Evolutionary conservation across 192 early-diverging fungal species (phyloP).

Genomic region (Funneliformis mosseae): DNA sequence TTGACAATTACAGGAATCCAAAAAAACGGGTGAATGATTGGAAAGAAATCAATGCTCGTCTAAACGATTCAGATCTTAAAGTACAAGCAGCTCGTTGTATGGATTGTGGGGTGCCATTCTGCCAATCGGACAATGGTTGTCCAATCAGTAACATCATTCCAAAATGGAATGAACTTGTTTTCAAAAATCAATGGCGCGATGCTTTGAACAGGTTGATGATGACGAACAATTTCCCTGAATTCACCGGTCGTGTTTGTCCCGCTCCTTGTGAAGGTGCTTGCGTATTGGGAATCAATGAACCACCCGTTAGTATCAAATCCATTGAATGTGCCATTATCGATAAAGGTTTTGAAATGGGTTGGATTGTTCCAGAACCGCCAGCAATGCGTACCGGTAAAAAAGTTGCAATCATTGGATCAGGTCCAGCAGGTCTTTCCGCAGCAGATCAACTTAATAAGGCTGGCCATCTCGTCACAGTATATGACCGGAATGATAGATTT

Average conservation of each 20-base stretch:
- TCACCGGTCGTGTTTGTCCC: constrained; percentile 98
- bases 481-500: constrained; percentile 94
- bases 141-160: constrained; percentile 99
- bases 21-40: constrained; percentile 83
- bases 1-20: constrained; percentile 86
- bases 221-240: constrained; percentile 99
- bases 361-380: constrained; percentile 91
- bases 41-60: constrained; percentile 92
- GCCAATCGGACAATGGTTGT: constrained; percentile 96
- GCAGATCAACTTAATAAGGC: constrained; percentile 98
- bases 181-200: constrained; percentile 94
- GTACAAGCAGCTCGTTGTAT: constrained; percentile 97
- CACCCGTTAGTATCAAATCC: constrained; percentile 93
- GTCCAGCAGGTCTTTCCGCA: constrained; percentile 92
- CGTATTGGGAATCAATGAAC: constrained; percentile 91
- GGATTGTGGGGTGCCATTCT: constrained; percentile 98
- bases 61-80: constrained; percentile 78
- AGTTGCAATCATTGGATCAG: constrained; percentile 92
- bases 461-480: constrained; percentile 93
- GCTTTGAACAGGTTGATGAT: constrained; percentile 90
- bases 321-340: constrained; percentile 99
- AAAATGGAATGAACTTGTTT: constrained; percentile 98
- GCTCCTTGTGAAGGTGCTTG: constrained; percentile 98
- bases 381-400: constrained; percentile 75
- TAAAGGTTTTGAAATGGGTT: constrained; percentile 93